Evolutionary conservation across 2,329 filamentous ascomycete species (phyloP), one percentile per base, ranked within the genome.

Genomic region (Trichoderma koningiopsis): DNA sequence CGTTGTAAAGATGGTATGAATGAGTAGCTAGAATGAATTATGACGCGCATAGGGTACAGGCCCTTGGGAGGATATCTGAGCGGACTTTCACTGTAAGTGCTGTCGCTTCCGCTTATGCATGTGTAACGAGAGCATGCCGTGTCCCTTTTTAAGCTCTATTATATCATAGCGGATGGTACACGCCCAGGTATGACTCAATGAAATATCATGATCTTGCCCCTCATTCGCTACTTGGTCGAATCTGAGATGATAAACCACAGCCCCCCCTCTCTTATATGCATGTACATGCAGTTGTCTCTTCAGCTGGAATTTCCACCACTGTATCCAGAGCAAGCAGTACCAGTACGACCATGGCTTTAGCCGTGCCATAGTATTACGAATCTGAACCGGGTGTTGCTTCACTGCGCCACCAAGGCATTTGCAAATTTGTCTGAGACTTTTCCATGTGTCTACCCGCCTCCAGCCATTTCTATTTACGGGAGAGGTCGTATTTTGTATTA

Each of bases 1-100:
- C 81, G 4, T 75, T 84, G 69, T 83, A 62, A 10, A 55, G 22
- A 40, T 5, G 37, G 31, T 13, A 29, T 58, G 33, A 43, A 40
- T n/a, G 6, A 58, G n/a, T 27, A 14, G 16, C 19, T 40, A 10
- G 22, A n/a, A 33, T 3, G 22, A 14, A 24, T 3, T 27, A 47
- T 35, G 35, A 57, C 2, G 6, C 35, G 24, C 13, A 47, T 33
- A 24, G 47, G 47, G 11, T 24, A 13, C 16, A 37, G 22, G 31
- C 31, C 11, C 10, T 10, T 52, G 2, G 35, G 13, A 53, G 4
- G 14, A 29, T 16, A 22, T 37, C 8, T 55, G 31, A 43, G 22
- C 8, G 61, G 40, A 7, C 19, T 13, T 43, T 60, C 22, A 14
- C 11, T 49, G 33, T 29, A 19, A 16, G 37, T 55, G 33, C 33